Evolutionary conservation across 495 filamentous ascomycete genomes (phyloP), one percentile per base, ranked within the genome.

Genomic region (Podospora sp.): DNA sequence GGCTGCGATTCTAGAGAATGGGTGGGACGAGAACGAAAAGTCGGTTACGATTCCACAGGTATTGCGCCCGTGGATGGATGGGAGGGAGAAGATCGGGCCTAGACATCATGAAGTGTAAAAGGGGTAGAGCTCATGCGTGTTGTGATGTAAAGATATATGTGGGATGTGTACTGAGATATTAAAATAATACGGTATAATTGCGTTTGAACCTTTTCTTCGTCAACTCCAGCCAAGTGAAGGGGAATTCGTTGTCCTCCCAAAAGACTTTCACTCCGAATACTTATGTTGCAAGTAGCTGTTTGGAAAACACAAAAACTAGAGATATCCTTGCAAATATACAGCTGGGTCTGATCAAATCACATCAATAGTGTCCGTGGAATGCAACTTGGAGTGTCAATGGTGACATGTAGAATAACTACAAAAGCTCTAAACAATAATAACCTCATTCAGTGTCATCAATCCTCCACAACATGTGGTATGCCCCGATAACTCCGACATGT

Each of bases 1-100:
- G 69, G 93, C 95, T 24, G 93, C 93, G 9, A 81, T 99, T n/a
- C 75, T 99, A 76, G 95, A 99, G 84, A 92, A 96, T 73, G 90
- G 93, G 4, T 98, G 93, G 92, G 84, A 91, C 73, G 88, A 92
- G 70, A 65, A 79, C 4, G 83, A 81, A 53, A 82, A 80, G 65
- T 80, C 83, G 5, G 90, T 97, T n/a, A 77, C 60, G 7, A 82
- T 97, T 6, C 94, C 94, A 6, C 86, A 92, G 78, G 87, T 87
- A 35, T 75, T 97, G 78, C 79, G 90, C 72, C 87, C 85, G 40
- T 97, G 87, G 86, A 96, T 97, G 92, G 88, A 89, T 73, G 91
- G 91, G 0, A 77, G 83, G 74, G 86, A 90, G 63, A 83, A 79
- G 69, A 93, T 96, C 73, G 78, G 76, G 52, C 76, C 78, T 67